Evolutionary conservation across 805 yeast species (phyloP), one percentile per base, ranked within the genome.

Genomic region (Monosporozyma yasuniensis): DNA sequence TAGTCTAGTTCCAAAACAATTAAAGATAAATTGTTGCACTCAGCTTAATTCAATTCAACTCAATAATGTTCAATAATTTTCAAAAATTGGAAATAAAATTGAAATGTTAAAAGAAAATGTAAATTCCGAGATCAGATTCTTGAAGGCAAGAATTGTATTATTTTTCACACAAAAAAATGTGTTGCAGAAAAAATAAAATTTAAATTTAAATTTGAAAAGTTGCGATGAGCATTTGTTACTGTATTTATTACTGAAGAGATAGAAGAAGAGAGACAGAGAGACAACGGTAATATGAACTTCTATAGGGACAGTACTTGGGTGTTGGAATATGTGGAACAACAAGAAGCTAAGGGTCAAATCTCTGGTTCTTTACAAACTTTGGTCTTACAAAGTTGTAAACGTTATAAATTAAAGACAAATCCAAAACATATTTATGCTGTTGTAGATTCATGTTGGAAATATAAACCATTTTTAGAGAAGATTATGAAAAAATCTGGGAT

Each of bases 351-450:
- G 47, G 67, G 66, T 44, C 50, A 59, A 38, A 57, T 64, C 46
- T 72, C 75, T 21, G 85, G 85, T 0, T 78, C 85, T 0, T 59
- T 81, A 44, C 80, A 77, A 54, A 68, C 72, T 4, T 61, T 82
- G 23, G 73, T 82, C 3, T 75, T 80, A 59, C 76, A 72, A 42
- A 72, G 76, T 2, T 65, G 80, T 7, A 76, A 70, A 52, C 67
- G 65, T 42, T 72, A 71, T 49, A 72, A 71, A 57, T 63, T 83
- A 50, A 72, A 76, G 59, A 71, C 81, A 0, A 79, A 88, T 52
- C 95, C 97, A 1, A 87, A 85, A 59, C 96, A 91, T 61, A 69
- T 90, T 1, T 88, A 74, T 71, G 99, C 97, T 0, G 69, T 91
- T 25, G 88, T 89, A 22, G 73, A 81, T 30, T 85, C 95, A 3